A percentile compares a stretch with the other conserved stretches of the same genome.
Conservation (phyloP, 2,329 filamentous ascomycete genomes). For the Orbilia javanica region DNA sequence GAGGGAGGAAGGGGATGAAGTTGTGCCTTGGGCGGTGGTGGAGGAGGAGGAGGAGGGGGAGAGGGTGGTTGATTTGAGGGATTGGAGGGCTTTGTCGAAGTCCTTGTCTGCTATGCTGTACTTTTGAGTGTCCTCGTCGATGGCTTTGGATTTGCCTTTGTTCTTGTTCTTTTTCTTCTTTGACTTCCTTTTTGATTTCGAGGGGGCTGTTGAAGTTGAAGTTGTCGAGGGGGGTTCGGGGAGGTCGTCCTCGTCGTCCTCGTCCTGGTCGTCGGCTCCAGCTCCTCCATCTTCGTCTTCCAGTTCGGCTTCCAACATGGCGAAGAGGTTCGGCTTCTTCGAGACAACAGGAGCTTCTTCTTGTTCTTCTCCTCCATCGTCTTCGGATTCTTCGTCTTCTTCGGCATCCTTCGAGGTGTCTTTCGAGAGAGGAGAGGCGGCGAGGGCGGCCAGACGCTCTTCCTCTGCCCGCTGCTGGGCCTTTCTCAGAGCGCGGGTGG, state of each 20-base stretch:
- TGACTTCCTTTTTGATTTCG: constrained; percentile 74
- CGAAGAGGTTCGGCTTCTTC: constrained; percentile 70
- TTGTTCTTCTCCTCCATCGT: constrained; percentile 63
- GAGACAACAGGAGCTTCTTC: constrained; percentile 62
- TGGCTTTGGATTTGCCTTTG: constrained; percentile 62
- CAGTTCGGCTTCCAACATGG: constrained; percentile 68
- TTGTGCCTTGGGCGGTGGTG: too few relatives aligned
- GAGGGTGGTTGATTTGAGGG: constrained; percentile 69
- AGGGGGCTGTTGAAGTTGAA: constrained; percentile 64
- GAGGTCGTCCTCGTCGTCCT: constrained; percentile 64
- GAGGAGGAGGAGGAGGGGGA: constrained; percentile 57
- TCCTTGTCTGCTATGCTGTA: constrained; percentile 69
- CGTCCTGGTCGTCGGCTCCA: constrained; percentile 63
- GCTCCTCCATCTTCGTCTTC: constrained; percentile 66
- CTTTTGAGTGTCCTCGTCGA: constrained; percentile 59
- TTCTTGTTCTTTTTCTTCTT: constrained; percentile 70
- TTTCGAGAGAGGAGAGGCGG: constrained; percentile 60
- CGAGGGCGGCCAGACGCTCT: constrained; percentile 68
- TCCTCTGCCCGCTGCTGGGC: constrained; percentile 73
- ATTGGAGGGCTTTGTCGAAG: constrained; percentile 75
- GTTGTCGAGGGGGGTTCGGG: constrained; percentile 66
- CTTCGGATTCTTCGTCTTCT: constrained; percentile 52
- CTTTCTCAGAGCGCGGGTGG: constrained; percentile 75
- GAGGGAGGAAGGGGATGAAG: constrained; percentile 61
- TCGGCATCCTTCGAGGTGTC: background rate